These are phyloP conservation scores for Medakamo hakoo DNA, from an alignment of 139 green algal species.

Conservation along the genomic window DNA sequence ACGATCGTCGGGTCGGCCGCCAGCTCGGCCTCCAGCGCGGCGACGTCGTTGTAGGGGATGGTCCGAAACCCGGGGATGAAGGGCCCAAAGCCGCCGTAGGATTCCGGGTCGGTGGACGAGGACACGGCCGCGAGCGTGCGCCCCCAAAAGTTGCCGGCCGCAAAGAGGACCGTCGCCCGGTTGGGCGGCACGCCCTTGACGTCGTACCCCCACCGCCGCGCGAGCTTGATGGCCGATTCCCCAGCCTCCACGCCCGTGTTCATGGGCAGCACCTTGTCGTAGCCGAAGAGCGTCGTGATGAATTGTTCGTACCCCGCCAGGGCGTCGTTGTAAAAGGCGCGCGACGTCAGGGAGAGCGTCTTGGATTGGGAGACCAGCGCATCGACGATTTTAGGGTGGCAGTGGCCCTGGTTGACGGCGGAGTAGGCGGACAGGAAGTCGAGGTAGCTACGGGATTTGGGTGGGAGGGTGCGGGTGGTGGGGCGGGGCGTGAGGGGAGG, in stretches of 20 bases:
- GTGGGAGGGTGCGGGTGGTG: too few relatives aligned
- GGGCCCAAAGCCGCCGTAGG: constrained; percentile 58
- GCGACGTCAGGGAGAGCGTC: constrained; percentile 72
- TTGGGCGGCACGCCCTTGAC: constrained; percentile 84
- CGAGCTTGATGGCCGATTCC: constrained; percentile 93
- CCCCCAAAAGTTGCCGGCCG: constrained; percentile 90
- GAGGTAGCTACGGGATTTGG: too few relatives aligned
- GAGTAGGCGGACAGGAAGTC: constrained; percentile 83
- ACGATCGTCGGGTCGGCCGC: constrained; percentile 66
- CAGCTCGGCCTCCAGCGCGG: constrained; percentile 53
- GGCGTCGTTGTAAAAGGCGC: constrained; percentile 94
- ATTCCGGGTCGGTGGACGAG: constrained; percentile 63
- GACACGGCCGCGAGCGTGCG: constrained; percentile 82
- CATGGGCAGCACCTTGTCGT: constrained; percentile 88
- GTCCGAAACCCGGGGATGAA: constrained; percentile 89
- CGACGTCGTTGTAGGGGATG: constrained; percentile 90
- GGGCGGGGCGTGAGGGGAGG: too few relatives aligned
- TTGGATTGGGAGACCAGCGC: constrained; percentile 72
- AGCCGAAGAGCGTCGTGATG: constrained; percentile 79
- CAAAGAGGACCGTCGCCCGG: constrained; percentile 85
- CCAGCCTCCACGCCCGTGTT: constrained; percentile 96
- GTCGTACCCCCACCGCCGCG: constrained; percentile 81
- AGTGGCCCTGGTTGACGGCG: constrained; percentile 94
- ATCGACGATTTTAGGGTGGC: constrained; percentile 86
- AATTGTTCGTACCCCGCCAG: constrained; percentile 88